phyloP scores from a whole-genome alignment of 495 filamentous ascomycete genomes.

The Corynascus novoguineensis region DNA sequence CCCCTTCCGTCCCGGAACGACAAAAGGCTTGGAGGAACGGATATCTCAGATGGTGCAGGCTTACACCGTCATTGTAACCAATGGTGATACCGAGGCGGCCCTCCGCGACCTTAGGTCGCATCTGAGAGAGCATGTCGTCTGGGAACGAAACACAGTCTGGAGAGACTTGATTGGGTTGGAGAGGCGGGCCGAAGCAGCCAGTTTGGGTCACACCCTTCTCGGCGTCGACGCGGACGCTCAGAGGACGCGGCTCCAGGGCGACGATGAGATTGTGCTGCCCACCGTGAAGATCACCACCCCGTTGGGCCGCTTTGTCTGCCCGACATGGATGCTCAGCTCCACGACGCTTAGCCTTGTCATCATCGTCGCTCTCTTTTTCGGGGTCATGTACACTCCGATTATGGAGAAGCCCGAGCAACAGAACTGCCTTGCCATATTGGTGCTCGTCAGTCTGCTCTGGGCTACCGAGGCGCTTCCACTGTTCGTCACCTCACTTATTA shows the following conservation, averaged over 20 bases:
- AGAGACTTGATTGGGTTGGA: constrained; percentile 98
- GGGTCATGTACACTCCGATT: constrained; percentile 66
- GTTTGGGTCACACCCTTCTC: constrained; percentile 78
- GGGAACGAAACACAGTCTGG: constrained; percentile 99
- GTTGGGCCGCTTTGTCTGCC: constrained; percentile 67
- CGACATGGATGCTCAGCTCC: constrained; percentile 75
- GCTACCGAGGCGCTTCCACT: constrained; percentile 97
- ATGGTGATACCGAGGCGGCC: constrained; percentile 67
- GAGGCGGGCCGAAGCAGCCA: constrained; percentile 90
- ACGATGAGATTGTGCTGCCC: constrained; percentile 50
- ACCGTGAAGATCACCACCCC: constrained; percentile 74
- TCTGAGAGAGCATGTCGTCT: constrained; percentile 93
- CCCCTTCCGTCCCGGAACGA: constrained; percentile 68
- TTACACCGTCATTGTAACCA: constrained; percentile 76
- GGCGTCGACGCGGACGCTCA: constrained; percentile 65
- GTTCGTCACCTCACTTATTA: constrained; percentile 90
- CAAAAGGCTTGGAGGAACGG: constrained; percentile 61
- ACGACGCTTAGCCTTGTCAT: constrained; percentile 71
- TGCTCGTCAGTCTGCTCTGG: constrained; percentile 93
- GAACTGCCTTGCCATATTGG: constrained; percentile 88
- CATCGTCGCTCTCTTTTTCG: constrained; percentile 65
- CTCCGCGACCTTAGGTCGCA: constrained; percentile 83
- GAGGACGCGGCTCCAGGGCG: constrained; percentile 73
- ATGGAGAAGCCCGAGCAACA: constrained; percentile 85
- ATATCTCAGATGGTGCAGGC: constrained; percentile 67